These are phyloP conservation scores for Aspergillus bombycis DNA, from an alignment of 2,329 filamentous ascomycete genomes.

Conservation along the genomic window DNA sequence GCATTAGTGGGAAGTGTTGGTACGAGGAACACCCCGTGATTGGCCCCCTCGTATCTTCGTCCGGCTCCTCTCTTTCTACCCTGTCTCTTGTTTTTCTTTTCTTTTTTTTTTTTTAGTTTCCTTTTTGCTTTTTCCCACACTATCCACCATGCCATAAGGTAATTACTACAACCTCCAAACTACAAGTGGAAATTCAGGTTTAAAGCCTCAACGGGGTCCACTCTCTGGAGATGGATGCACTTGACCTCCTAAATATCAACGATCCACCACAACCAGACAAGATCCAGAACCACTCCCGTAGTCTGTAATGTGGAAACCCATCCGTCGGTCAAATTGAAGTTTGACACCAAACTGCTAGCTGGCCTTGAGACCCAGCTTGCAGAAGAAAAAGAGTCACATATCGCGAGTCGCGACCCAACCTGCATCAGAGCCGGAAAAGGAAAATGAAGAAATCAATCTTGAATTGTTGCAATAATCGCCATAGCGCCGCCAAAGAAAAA, in stretches of 20 bases:
- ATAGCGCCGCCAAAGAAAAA: neutral
- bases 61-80: neutral
- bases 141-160: neutral
- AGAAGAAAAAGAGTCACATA: neutral
- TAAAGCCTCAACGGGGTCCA: slow-evolving; percentile 4
- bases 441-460: neutral
- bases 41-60: neutral
- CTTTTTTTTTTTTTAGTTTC: neutral
- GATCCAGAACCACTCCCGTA: neutral
- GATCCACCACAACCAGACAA: slow-evolving; percentile 2
- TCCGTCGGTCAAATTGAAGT: neutral
- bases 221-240: slow-evolving; percentile 4
- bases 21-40: neutral
- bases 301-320: neutral
- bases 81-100: neutral
- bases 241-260: neutral
- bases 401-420: neutral
- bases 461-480: neutral
- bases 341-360: neutral
- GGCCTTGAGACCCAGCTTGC: neutral
- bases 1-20: neutral
- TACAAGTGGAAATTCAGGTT: neutral
- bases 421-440: neutral
- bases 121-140: neutral
- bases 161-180: neutral